Conservation (phyloP, 352 stramenopile genomes). For the Globisporangium uncinulatum region DNA sequence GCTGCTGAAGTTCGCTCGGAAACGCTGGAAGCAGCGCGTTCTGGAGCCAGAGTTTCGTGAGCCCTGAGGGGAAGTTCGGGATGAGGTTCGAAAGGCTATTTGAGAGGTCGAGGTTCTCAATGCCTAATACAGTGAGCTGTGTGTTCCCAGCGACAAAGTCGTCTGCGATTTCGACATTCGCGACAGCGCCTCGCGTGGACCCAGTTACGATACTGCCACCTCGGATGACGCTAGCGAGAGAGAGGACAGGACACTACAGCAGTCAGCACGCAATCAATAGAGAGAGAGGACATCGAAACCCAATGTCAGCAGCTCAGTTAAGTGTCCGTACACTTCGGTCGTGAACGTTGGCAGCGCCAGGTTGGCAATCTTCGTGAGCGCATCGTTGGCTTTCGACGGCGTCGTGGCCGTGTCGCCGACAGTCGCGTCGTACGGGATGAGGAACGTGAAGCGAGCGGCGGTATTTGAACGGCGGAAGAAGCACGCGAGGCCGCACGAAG, state of each 20-base stretch:
- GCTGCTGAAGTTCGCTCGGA: background rate
- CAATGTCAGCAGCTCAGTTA: background rate
- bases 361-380: slow-evolving; percentile 1
- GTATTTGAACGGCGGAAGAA: no score
- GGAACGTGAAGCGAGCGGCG: slow-evolving; percentile 1
- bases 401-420: slow-evolving; percentile 1
- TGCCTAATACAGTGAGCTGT: slow-evolving; percentile 1
- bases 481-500: no score
- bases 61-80: background rate
- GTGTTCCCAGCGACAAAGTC: slow-evolving; percentile 2
- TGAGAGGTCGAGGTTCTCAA: slow-evolving; percentile 6
- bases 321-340: slow-evolving; percentile 1
- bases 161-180: background rate
- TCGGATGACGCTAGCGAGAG: background rate
- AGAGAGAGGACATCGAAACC: background rate
- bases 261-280: background rate
- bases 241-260: background rate
- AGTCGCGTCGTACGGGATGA: slow-evolving; percentile 2
- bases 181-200: background rate
- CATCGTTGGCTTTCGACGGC: slow-evolving; percentile 1
- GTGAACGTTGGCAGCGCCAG: background rate
- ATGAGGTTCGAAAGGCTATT: background rate
- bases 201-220: background rate
- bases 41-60: background rate
- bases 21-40: background rate